phyloP scores from a whole-genome alignment of 805 yeast species.

The Spathaspora passalidarum region DNA sequence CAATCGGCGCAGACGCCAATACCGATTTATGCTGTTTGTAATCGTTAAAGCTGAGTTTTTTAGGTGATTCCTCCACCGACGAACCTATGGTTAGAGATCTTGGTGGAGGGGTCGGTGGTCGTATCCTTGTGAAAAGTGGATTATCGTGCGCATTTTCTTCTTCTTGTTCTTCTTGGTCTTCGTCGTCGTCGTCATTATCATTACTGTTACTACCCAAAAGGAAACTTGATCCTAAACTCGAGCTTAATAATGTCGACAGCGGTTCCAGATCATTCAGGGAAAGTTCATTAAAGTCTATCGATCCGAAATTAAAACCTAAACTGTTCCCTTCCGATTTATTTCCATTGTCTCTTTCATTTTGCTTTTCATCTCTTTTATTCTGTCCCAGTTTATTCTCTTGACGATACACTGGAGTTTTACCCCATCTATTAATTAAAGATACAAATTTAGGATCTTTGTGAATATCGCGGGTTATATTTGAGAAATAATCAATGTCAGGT shows the following conservation, averaged over 20 bases:
- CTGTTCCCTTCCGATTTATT: not conserved
- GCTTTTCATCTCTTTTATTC: not conserved
- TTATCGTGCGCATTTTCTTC: not conserved
- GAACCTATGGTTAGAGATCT: not conserved
- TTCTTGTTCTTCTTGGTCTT: not conserved
- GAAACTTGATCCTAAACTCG: slow-evolving; percentile 4
- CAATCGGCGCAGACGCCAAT: too few relatives aligned
- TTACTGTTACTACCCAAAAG: too few relatives aligned
- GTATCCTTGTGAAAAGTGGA: slow-evolving; percentile 2
- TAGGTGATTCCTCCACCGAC: not conserved
- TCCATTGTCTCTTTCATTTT: not conserved
- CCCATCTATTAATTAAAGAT: slow-evolving; percentile 16
- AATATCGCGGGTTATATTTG: slow-evolving; percentile 11
- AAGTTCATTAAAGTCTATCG: not conserved
- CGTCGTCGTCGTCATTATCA: too few relatives aligned
- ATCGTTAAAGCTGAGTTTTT: slow-evolving; percentile 3
- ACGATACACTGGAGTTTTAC: slow-evolving; percentile 15
- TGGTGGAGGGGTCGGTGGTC: slow-evolving; percentile 8
- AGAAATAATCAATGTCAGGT: slow-evolving; percentile 15
- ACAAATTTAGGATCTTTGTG: slow-evolving; percentile 11
- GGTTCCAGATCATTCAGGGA: not conserved
- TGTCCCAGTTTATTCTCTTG: not conserved
- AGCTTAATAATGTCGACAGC: not conserved
- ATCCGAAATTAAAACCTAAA: not conserved
- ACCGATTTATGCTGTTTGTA: slow-evolving; percentile 2